These are phyloP conservation scores for Ulota crispa DNA, from an alignment of 225 moss, liverwort and hornwort species.

Conservation along the genomic window DNA sequence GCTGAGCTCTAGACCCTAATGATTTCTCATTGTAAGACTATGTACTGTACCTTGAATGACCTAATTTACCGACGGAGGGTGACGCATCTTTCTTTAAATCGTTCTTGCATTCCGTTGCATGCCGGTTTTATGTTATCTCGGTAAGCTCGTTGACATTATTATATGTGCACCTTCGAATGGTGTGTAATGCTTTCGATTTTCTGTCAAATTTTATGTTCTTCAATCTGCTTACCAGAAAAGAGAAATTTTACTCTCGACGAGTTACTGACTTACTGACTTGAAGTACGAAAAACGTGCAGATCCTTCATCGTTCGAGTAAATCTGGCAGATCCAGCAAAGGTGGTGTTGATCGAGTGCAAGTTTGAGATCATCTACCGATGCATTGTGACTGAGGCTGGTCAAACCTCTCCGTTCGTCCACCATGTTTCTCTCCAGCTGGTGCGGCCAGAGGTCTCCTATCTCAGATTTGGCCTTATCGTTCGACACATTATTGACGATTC, in stretches of 20 bases:
- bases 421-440: constrained; percentile 46
- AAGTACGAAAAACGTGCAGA: constrained; percentile 33
- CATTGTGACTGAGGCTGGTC: constrained; percentile 34
- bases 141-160: neutral
- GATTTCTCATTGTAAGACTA: neutral
- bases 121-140: neutral
- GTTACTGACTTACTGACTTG: constrained; percentile 9
- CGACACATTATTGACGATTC: constrained; percentile 70
- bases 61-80: neutral
- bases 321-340: constrained; percentile 52
- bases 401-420: constrained; percentile 45
- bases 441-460: constrained; percentile 50
- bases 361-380: constrained; percentile 55
- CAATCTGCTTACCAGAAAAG: neutral
- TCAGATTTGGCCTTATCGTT: constrained; percentile 54
- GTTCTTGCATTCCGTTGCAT: constrained; percentile 5
- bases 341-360: constrained; percentile 65
- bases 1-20: constrained; percentile 3
- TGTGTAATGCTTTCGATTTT: neutral
- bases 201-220: constrained; percentile 1
- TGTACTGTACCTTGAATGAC: neutral
- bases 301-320: constrained; percentile 61
- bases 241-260: neutral
- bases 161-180: neutral
- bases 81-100: neutral